Base-by-base conservation (phyloP, 805 yeast species). In the Barnettozyma sucrosica region DNA sequence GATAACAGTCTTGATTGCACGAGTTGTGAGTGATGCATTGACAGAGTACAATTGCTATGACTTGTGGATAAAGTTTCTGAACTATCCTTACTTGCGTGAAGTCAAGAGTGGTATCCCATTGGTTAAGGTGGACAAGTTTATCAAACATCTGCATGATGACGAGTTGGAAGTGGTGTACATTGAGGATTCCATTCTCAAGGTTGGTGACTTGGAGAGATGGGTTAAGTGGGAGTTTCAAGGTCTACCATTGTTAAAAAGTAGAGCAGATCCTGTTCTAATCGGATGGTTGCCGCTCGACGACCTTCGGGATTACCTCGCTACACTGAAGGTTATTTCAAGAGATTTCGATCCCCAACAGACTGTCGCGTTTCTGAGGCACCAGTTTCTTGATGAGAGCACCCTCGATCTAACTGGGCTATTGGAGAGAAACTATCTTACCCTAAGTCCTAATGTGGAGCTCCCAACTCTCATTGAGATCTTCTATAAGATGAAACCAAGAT, bases 1-100 rank as follows among this genome's bases (percentile, higher is more conserved):
- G 96, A 68, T 81, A 13, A 84, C 90, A 1, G 95, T 87, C 3
- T 76, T 89, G 71, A 72, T 81, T 8, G 79, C 90, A 42, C 81
- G 85, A 56, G 76, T 85, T 65, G 74, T 81, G n/a, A 83, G 79
- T 53, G 93, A 88, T 58, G 69, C 77, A 45, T 64, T 83, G 38
- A 68, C 75, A 19, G 73, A 71, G 44, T 72, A 72, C 36, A 84
- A 86, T 42, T 79, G 85, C 43, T 85, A 85, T 59, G 93, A 87
- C 48, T 59, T 64, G 37, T 77, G 81, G 81, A 67, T 77, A 32
- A 57, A 64, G 20, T 64, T 66, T 36, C 53, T 61, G 32, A 64
- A 66, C 8, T 70, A 72, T 43, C 77, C 78, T 1, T 74, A 68
- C 45, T 56, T 78, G 23, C 65, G 72, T 26, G 69, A 71, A 26